Evolutionary conservation across 805 yeast genomes (phyloP).

Genomic region (Scheffersomyces ergatensis): DNA sequence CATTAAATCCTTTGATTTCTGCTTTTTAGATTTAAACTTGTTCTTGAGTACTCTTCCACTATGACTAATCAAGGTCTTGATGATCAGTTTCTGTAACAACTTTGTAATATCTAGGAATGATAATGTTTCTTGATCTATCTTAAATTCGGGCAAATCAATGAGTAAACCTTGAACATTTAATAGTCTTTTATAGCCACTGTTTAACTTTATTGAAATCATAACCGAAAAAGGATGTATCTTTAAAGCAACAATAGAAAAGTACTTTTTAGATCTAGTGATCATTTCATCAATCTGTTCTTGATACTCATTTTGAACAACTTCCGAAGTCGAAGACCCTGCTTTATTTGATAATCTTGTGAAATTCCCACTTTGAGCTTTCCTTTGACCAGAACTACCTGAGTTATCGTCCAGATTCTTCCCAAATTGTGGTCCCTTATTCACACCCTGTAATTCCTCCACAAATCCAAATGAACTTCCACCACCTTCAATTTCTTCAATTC

Average conservation of each 20-base stretch:
- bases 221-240: conserved; percentile 27
- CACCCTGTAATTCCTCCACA: conserved; percentile 9
- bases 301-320: conserved; percentile 1
- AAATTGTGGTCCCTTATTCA: conserved; percentile 8
- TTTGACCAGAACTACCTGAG: neutral
- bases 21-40: conserved; percentile 21
- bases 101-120: conserved; percentile 36
- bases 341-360: conserved; percentile 1
- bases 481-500: conserved; percentile 7
- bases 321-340: neutral
- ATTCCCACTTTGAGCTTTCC: neutral
- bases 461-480: conserved; percentile 9
- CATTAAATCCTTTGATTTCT: conserved; percentile 8
- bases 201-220: conserved; percentile 33
- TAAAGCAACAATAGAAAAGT: conserved; percentile 64
- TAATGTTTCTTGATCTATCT: conserved; percentile 25
- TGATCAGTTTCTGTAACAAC: conserved; percentile 27
- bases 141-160: conserved; percentile 31
- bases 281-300: conserved; percentile 48
- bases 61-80: conserved; percentile 32
- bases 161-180: conserved; percentile 38
- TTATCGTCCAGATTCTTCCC: conserved; percentile 4
- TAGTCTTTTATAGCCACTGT: conserved; percentile 29
- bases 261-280: conserved; percentile 73
- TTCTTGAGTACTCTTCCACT: conserved; percentile 33